Base-by-base conservation (phyloP, 306 rosid genomes). In the Sicyos edulis region DNA sequence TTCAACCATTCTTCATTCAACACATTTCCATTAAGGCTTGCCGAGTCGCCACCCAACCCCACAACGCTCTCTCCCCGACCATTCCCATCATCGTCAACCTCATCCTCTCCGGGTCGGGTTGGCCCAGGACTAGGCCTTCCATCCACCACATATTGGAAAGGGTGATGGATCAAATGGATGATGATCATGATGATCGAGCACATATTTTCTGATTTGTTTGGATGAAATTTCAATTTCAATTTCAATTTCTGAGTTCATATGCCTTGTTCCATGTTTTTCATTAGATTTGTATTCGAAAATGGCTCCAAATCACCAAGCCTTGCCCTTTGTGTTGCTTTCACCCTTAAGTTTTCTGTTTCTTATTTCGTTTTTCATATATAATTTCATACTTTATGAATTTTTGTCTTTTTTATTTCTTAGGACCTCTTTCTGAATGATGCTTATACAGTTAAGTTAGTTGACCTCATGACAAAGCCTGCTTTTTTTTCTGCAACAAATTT, bases 201-300 rank as follows among this genome's bases (percentile, higher is more conserved):
- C n/a, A n/a, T n/a, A n/a, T n/a, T 47, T 82, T 22, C 75, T 29
- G 29, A 73, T 82, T 20, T 82, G 85, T 66, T 72, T 78, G 80
- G 82, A 78, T 20, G 80, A 75, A 69, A 64, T 75, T 58, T n/a
- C 12, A n/a, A n/a, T n/a, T n/a, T n/a, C n/a, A n/a, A n/a, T n/a
- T n/a, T n/a, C n/a, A n/a, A n/a, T n/a, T n/a, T n/a, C n/a, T n/a
- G n/a, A n/a, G 47, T 72, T 74, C 34, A 60, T 13, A 50, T 74
- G 78, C 78, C 78, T 21, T 82, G 85, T 65, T 50, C 10, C 85
- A 82, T 42, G 20, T 71, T 64, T 78, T 71, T 9, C 85, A 82
- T 34, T 68, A 54, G 14, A 12, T 10, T 37, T 82, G 80, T 22
- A 82, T 78, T 54, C 57, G 5, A 44, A 65, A 17, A 34, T 82